Base-by-base conservation (phyloP, 164 flowering plant species). In the Sedum album region DNA sequence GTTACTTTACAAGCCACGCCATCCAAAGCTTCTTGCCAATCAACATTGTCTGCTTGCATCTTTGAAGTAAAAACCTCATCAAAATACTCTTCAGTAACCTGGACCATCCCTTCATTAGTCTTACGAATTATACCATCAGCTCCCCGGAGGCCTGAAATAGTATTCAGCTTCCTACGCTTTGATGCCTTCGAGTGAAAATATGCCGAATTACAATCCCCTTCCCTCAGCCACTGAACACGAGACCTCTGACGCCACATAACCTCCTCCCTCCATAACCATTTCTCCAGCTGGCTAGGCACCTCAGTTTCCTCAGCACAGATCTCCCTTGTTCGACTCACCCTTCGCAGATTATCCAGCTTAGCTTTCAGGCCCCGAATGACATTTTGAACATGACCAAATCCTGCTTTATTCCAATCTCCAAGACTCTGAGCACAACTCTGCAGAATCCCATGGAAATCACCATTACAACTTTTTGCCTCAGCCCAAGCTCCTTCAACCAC, bases 121-220 rank as follows among this genome's bases (percentile, higher is more conserved):
- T 7, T 31, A n/a, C 7, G 3, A 15, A 64, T 8, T n/a, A n/a
- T n/a, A n/a, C n/a, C n/a, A n/a, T n/a, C n/a, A n/a, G n/a, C n/a
- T n/a, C n/a, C n/a, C n/a, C n/a, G n/a, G n/a, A n/a, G n/a, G n/a
- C 11, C 23, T 38, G n/a, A 31, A 7, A 64, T n/a, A 6, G 4
- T 6, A 18, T 64, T 64, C 6, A 1, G 1, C 6, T 3, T 64
- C n/a, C 66, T 35, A 0, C 28, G 14, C 25, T 20, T 0, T 8
- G 35, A 31, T 1, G 66, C 46, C 35, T n/a, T 30, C 1, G 66
- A 42, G 20, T 64, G 38, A 31, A 64, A 33, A 8, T 10, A 30
- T 5, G 33, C 35, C 17, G 66, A 35, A 35, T 64, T 64, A 5
- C 66, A 23, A 20, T 64, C 66, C 5, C 66, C 66, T 13, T 64